phyloP scores from a whole-genome alignment of 2,329 filamentous ascomycete species.

The Annulohypoxylon truncatum region DNA sequence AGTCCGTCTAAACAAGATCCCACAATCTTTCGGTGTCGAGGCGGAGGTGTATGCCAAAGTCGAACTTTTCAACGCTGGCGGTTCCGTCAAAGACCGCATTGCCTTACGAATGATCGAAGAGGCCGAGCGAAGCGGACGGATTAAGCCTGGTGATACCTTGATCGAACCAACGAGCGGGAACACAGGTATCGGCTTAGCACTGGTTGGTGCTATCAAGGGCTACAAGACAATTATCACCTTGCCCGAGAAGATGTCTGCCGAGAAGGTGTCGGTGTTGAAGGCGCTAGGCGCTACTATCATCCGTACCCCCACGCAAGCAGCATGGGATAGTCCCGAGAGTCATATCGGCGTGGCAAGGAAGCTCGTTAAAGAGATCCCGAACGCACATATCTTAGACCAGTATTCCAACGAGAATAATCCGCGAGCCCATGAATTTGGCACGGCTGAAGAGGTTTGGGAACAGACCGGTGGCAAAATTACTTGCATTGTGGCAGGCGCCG shows the following conservation, averaged over 20 bases:
- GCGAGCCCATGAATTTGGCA: conserved; percentile 91
- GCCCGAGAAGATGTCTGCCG: conserved; percentile 98
- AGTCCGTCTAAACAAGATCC: conserved; percentile 91
- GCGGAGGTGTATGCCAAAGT: conserved; percentile 91
- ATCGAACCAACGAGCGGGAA: conserved; percentile 99
- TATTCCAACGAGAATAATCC: conserved; percentile 95
- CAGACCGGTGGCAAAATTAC: conserved; percentile 87
- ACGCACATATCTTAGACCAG: conserved; percentile 96
- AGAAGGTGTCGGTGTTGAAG: conserved; percentile 95
- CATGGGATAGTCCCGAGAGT: conserved; percentile 92
- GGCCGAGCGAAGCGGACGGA: conserved; percentile 88
- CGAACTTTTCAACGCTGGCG: conserved; percentile 93
- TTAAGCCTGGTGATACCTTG: conserved; percentile 95
- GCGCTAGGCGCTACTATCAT: conserved; percentile 97
- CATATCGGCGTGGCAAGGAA: conserved; percentile 95
- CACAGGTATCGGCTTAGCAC: conserved; percentile 94
- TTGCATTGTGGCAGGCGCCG: conserved; percentile 89
- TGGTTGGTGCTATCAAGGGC: conserved; percentile 94
- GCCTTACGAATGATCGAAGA: conserved; percentile 97
- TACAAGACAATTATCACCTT: conserved; percentile 99
- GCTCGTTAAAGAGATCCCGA: conserved; percentile 94
- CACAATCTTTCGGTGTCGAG: conserved; percentile 88
- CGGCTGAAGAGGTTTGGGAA: conserved; percentile 94
- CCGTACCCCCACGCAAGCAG: conserved; percentile 93
- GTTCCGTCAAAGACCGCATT: conserved; percentile 94